A percentile compares a stretch with the other conserved stretches of the same genome.
phyloP scores from a whole-genome alignment of 306 rosid genomes.

The Benincasa hispida region DNA sequence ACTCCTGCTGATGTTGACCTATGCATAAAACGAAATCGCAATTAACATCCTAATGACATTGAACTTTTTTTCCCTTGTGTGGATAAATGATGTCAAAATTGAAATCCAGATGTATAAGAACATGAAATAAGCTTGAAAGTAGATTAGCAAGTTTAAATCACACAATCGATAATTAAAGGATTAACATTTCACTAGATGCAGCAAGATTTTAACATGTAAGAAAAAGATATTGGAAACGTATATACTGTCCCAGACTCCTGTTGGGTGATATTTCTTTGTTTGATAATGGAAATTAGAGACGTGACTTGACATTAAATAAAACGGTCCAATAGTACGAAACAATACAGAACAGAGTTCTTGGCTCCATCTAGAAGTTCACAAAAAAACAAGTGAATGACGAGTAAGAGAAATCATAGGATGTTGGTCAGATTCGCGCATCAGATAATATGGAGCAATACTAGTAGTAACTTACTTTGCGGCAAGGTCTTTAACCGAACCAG shows the following conservation, averaged over 20 bases:
- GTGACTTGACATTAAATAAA: too few species aligned
- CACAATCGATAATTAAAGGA: background rate
- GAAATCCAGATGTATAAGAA: background rate
- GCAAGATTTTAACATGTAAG: background rate
- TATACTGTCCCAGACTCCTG: background rate
- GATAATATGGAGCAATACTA: background rate
- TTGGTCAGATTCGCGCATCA: background rate
- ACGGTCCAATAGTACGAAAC: too few species aligned
- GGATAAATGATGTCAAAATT: background rate
- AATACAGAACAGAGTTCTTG: too few species aligned
- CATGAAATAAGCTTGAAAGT: background rate
- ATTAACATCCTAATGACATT: conserved; percentile 10
- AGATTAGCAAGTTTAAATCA: background rate
- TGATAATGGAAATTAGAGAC: background rate
- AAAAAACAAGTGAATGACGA: too few species aligned
- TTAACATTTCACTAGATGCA: background rate
- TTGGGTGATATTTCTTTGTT: background rate
- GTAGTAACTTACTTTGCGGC: conserved; percentile 34
- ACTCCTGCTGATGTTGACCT: conserved; percentile 69
- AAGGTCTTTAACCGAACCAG: conserved; percentile 22
- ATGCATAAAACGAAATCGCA: background rate
- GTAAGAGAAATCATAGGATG: too few species aligned
- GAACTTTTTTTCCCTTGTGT: background rate
- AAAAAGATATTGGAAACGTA: too few species aligned
- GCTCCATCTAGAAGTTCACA: too few species aligned